A percentile compares a stretch with the other conserved stretches of the same genome.
These are phyloP conservation scores for Lepidium sativum DNA, from an alignment of 345 rosid species.

Conservation along the genomic window DNA sequence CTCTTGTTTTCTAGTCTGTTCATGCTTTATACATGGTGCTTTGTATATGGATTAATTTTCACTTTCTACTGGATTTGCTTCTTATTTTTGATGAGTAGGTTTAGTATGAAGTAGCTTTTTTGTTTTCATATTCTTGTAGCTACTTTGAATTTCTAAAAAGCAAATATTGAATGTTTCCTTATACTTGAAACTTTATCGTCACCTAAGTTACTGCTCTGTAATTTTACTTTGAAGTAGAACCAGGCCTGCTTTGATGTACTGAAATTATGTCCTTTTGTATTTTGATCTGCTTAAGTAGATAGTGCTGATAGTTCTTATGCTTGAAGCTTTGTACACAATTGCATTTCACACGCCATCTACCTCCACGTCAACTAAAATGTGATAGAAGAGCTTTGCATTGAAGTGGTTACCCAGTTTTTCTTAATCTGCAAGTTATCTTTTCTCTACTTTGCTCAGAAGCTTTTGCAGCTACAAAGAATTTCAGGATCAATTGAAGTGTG, in stretches of 20 bases:
- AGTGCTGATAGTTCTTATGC: conserved; percentile 7
- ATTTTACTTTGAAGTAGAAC: not conserved
- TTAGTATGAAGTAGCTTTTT: not conserved
- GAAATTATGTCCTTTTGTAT: not conserved
- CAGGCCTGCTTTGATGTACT: conserved; percentile 9
- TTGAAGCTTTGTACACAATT: conserved; percentile 3
- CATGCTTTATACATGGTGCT: not conserved
- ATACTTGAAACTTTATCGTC: not conserved
- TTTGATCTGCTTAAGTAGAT: not conserved
- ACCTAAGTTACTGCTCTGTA: not conserved
- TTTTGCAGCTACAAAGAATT: conserved; percentile 79
- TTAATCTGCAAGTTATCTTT: conserved; percentile 4
- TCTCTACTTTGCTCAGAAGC: conserved; percentile 48
- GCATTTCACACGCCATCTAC: not conserved
- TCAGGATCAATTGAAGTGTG: conserved; percentile 98
- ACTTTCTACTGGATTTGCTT: not conserved
- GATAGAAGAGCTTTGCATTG: conserved; percentile 2
- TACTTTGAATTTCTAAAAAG: conserved; percentile 5
- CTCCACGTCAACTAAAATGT: conserved; percentile 1
- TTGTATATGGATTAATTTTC: not conserved
- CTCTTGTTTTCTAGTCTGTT: conserved; percentile 11
- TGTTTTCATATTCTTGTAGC: conserved; percentile 5
- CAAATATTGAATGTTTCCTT: not conserved
- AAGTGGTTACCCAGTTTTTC: conserved; percentile 3
- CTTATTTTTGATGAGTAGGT: conserved; percentile 9